phyloP scores from a whole-genome alignment of 108 stramenopile genomes.

The Nitzschia sp. region DNA sequence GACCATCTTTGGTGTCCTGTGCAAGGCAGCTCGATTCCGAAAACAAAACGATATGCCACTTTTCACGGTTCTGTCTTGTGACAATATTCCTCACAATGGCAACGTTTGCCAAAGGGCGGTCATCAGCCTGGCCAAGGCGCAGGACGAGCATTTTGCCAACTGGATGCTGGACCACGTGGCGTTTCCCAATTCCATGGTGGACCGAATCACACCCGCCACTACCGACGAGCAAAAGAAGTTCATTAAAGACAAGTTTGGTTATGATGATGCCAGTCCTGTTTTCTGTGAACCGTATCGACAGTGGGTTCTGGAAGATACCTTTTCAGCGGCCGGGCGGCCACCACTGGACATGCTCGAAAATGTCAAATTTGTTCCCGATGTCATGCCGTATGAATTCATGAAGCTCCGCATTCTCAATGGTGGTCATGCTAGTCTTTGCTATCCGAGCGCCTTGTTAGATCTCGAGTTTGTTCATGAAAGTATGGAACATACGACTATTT shows the following conservation, averaged over 20 bases:
- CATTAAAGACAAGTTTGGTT: neutral
- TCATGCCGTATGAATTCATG: constrained; percentile 54
- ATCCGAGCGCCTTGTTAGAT: constrained; percentile 42
- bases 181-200: constrained; percentile 64
- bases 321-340: constrained; percentile 37
- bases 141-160: constrained; percentile 25
- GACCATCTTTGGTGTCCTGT: constrained; percentile 24
- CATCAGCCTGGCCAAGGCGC: constrained; percentile 6
- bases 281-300: constrained; percentile 52
- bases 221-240: constrained; percentile 29
- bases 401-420: constrained; percentile 61
- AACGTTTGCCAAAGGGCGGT: constrained; percentile 13
- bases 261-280: constrained; percentile 45
- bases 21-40: constrained; percentile 11
- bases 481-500: constrained; percentile 17
- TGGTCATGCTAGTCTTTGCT: constrained; percentile 45
- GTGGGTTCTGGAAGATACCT: constrained; percentile 62
- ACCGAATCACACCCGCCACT: constrained; percentile 55
- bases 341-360: constrained; percentile 34
- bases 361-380: constrained; percentile 45
- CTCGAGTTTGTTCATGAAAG: constrained; percentile 17
- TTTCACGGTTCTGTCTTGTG: constrained; percentile 58
- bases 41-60: neutral
- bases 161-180: constrained; percentile 51
- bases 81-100: constrained; percentile 61